Evolutionary conservation across 1,139 yeast species (phyloP).

Genomic region (Saccharomyces uvarum): DNA sequence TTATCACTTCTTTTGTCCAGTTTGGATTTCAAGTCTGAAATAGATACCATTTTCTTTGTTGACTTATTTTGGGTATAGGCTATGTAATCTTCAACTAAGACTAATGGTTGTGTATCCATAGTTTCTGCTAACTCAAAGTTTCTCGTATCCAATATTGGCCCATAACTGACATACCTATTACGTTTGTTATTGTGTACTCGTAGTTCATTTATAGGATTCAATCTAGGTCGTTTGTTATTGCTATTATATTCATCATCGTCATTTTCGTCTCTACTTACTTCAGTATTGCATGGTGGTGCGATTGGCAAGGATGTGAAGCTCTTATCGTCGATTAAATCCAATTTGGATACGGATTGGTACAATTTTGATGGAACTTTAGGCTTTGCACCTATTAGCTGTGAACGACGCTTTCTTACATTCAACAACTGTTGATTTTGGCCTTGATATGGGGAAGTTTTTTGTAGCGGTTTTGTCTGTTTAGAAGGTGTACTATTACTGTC

Average conservation of each 20-base stretch:
- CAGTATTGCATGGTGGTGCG: constrained; percentile 21
- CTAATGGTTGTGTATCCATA: constrained; percentile 17
- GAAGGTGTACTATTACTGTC: constrained; percentile 29
- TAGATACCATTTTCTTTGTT: constrained; percentile 23
- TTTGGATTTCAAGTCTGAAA: constrained; percentile 24
- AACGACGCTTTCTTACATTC: constrained; percentile 18
- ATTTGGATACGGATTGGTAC: constrained; percentile 21
- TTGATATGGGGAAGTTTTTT: not conserved
- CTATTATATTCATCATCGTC: not conserved
- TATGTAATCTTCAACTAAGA: constrained; percentile 28
- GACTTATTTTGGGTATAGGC: constrained; percentile 10
- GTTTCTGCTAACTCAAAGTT: not conserved
- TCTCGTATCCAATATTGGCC: constrained; percentile 3
- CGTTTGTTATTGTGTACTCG: constrained; percentile 19
- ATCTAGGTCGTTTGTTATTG: constrained; percentile 6
- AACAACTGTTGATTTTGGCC: constrained; percentile 8
- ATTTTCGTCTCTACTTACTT: constrained; percentile 1
- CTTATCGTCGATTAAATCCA: constrained; percentile 26
- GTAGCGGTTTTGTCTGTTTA: constrained; percentile 6
- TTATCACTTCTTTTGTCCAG: constrained; percentile 16
- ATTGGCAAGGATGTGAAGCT: constrained; percentile 28
- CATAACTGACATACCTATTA: constrained; percentile 21
- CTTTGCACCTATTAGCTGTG: constrained; percentile 24
- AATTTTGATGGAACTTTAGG: constrained; percentile 19
- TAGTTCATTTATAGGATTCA: constrained; percentile 17